phyloP scores from a whole-genome alignment of 2,329 filamentous ascomycete genomes.

The Nothopassalora personata region DNA sequence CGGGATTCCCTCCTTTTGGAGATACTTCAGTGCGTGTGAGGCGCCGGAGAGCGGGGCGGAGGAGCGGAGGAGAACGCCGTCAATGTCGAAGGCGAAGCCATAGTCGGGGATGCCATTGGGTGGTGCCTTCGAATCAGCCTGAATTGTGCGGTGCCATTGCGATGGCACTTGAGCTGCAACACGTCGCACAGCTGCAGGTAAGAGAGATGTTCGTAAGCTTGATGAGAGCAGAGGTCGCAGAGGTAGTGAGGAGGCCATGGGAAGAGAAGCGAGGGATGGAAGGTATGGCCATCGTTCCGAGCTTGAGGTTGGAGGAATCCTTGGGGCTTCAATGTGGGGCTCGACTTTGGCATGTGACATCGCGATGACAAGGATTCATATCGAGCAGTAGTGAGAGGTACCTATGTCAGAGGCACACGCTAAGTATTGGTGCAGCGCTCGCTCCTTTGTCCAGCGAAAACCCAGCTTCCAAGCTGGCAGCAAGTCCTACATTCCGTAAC shows the following conservation, averaged over 20 bases:
- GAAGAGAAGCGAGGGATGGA: background rate
- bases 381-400: background rate
- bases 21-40: conserved; percentile 63
- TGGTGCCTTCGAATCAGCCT: background rate
- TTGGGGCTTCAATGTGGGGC: background rate
- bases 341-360: background rate
- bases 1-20: conserved; percentile 70
- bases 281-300: background rate
- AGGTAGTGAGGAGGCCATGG: conserved; percentile 1
- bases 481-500: background rate
- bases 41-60: conserved; percentile 75
- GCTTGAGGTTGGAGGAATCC: background rate
- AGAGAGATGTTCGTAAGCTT: background rate
- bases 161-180: background rate
- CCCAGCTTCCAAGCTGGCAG: background rate
- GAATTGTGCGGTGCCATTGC: conserved; percentile 4
- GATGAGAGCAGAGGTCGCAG: background rate
- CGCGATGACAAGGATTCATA: background rate
- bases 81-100: conserved; percentile 50
- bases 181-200: background rate
- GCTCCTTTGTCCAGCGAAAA: background rate
- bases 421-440: background rate
- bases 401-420: background rate
- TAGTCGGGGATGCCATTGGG: conserved; percentile 4
- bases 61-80: conserved; percentile 88